These are phyloP conservation scores for Albophoma yamanashiensis DNA, from an alignment of 2,329 filamentous ascomycete species.

Conservation along the genomic window DNA sequence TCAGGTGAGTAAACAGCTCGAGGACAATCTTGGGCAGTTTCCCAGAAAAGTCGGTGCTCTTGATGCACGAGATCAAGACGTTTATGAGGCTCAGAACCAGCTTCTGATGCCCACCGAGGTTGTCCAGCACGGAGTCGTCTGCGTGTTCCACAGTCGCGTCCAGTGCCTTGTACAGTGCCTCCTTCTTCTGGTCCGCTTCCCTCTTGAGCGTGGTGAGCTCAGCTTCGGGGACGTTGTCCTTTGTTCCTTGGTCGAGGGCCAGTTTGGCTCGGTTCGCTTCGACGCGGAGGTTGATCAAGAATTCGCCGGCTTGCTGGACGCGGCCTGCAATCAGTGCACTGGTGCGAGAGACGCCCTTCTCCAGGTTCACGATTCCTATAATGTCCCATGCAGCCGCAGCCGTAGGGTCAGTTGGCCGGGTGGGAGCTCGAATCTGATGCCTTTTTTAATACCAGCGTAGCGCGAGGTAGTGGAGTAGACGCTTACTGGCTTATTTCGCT, in stretches of 20 bases:
- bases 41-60: slow-evolving; percentile 39
- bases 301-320: slow-evolving; percentile 40
- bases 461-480: neutral
- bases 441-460: slow-evolving; percentile 3
- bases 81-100: slow-evolving; percentile 44
- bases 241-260: slow-evolving; percentile 30
- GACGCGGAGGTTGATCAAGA: slow-evolving; percentile 35
- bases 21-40: slow-evolving; percentile 45
- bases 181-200: slow-evolving; percentile 31
- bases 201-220: slow-evolving; percentile 27
- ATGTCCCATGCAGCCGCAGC: slow-evolving; percentile 43
- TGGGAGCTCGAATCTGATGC: slow-evolving; percentile 26
- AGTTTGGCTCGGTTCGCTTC: slow-evolving; percentile 37
- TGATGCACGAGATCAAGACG: slow-evolving; percentile 42
- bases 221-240: slow-evolving; percentile 27
- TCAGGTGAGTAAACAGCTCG: slow-evolving; percentile 50
- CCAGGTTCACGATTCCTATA: slow-evolving; percentile 37
- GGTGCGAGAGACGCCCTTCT: slow-evolving; percentile 25
- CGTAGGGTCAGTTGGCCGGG: slow-evolving; percentile 31
- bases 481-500: slow-evolving; percentile 27
- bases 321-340: slow-evolving; percentile 31
- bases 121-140: slow-evolving; percentile 44
- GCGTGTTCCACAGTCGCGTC: slow-evolving; percentile 44
- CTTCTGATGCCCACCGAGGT: slow-evolving; percentile 46
- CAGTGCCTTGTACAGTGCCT: slow-evolving; percentile 38